A percentile compares a stretch with the other conserved stretches of the same genome.
Conservation (phyloP, 2,329 filamentous ascomycete genomes). For the Apiospora marii region DNA sequence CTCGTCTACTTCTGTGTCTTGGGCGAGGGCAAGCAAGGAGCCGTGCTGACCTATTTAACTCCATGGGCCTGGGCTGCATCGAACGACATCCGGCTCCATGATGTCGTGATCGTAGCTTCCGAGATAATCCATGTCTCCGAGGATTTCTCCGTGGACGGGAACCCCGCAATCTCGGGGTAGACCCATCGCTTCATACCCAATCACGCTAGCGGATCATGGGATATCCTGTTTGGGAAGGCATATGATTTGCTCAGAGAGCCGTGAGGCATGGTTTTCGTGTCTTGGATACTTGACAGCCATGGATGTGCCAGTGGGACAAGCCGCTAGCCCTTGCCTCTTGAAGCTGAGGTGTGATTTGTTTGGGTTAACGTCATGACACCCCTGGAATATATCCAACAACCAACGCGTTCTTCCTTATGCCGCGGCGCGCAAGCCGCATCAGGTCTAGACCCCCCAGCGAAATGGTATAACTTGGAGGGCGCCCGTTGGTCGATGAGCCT, state of each 20-base stretch:
- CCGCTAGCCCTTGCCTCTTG: neutral
- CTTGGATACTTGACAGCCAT: neutral
- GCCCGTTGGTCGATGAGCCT: neutral
- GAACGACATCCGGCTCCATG: constrained; percentile 29
- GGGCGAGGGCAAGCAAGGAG: constrained; percentile 9
- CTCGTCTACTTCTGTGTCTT: constrained; percentile 15
- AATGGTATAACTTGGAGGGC: neutral
- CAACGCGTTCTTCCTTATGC: neutral
- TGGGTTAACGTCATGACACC: constrained; percentile 2
- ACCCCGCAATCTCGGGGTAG: constrained; percentile 27
- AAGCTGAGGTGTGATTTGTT: neutral
- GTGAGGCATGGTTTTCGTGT: neutral
- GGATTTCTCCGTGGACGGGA: constrained; percentile 28
- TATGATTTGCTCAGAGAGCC: neutral
- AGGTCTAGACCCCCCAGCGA: neutral
- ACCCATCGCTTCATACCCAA: constrained; percentile 10
- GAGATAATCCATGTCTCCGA: constrained; percentile 26
- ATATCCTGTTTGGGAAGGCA: constrained; percentile 8
- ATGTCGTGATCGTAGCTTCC: constrained; percentile 27
- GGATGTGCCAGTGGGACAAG: neutral
- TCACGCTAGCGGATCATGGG: constrained; percentile 27
- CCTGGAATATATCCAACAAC: neutral
- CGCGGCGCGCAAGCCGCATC: neutral
- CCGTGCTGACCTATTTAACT: constrained; percentile 22
- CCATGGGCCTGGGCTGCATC: neutral